A percentile compares a stretch with the other conserved stretches of the same genome.
Conservation (phyloP, 306 rosid species). For the Hippophae rhamnoides region DNA sequence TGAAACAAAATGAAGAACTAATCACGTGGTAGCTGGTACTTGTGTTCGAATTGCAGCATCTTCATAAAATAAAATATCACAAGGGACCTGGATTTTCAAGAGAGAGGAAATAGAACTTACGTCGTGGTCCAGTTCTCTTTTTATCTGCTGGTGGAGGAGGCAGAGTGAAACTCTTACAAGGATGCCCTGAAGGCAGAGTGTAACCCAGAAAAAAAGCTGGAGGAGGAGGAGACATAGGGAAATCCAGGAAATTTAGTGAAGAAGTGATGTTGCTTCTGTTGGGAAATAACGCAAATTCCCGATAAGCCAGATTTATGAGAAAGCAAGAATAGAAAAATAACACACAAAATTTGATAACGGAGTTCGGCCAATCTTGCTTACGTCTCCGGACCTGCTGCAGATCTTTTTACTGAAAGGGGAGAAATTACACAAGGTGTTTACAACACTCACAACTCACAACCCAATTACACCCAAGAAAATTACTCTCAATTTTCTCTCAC, state of each 20-base stretch:
- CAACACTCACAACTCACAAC: no score
- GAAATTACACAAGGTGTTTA: no score
- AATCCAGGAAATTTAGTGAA: slow-evolving; percentile 5
- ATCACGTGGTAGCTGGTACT: neutral
- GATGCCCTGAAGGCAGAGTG: slow-evolving; percentile 78
- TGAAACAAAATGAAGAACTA: neutral
- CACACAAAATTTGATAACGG: no score
- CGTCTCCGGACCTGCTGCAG: no score
- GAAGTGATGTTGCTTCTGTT: slow-evolving; percentile 21
- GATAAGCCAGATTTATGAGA: no score
- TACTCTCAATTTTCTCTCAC: no score
- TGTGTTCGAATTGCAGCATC: neutral
- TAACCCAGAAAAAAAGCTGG: slow-evolving; percentile 68
- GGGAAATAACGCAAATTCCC: no score
- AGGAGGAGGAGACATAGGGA: slow-evolving; percentile 48
- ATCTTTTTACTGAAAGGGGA: no score
- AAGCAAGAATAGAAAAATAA: no score
- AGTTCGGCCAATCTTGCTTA: no score
- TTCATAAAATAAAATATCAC: neutral
- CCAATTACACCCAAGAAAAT: no score
- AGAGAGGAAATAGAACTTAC: slow-evolving; percentile 41
- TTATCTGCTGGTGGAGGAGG: slow-evolving; percentile 95
- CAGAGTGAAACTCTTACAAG: slow-evolving; percentile 61
- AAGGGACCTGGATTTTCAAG: neutral
- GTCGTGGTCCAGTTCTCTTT: slow-evolving; percentile 82